Base-by-base conservation (phyloP, 371 early-diverging fungal species). In the Enteropsectra breve region DNA sequence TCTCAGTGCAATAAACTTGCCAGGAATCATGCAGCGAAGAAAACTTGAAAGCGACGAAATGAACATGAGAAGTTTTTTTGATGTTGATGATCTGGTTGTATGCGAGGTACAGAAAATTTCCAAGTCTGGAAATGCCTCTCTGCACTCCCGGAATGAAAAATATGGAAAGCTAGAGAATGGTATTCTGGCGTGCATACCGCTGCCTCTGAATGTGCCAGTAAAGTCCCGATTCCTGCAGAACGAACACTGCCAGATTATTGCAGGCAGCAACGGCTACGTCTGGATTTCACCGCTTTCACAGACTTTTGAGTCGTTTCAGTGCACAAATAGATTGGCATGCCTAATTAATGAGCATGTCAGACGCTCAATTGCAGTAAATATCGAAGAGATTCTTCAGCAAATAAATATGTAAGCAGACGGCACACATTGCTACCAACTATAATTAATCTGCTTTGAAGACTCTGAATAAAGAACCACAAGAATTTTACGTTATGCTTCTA, bases 11-110 rank as follows among this genome's bases (percentile, higher is more conserved):
- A 87, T 97, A 68, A 91, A 90, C 78, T 80, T 97, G 48, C 94
- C 94, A 1, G 96, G 95, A 33, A 93, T 91, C 23, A 87, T 92
- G 29, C 93, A 92, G 80, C 82, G 96, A 69, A 85, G 96, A 76
- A 93, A 94, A 83, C 87, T 87, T 40, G 98, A 94, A 76, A 85
- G 87, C 0, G 97, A 98, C 80, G 96, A 96, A 76, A 84, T 96
- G 62, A 89, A 90, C 74, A 98, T 98, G 95, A 84, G 92, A 55
- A 83, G 84, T 28, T 92, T 90, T 74, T 92, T 94, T 79, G 80
- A 86, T 38, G 92, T 94, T 62, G 93, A 93, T 2, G 94, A 96
- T 81, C 72, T 94, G 57, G 76, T 97, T 11, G 90, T 91, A 77
- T 92, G 94, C 49, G 97, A 97, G 78, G 89, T 94, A 3, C 95